A percentile compares a stretch with the other conserved stretches of the same genome.
These are phyloP conservation scores for Penicillium herquei DNA, from an alignment of 495 filamentous ascomycete species.

Conservation along the genomic window DNA sequence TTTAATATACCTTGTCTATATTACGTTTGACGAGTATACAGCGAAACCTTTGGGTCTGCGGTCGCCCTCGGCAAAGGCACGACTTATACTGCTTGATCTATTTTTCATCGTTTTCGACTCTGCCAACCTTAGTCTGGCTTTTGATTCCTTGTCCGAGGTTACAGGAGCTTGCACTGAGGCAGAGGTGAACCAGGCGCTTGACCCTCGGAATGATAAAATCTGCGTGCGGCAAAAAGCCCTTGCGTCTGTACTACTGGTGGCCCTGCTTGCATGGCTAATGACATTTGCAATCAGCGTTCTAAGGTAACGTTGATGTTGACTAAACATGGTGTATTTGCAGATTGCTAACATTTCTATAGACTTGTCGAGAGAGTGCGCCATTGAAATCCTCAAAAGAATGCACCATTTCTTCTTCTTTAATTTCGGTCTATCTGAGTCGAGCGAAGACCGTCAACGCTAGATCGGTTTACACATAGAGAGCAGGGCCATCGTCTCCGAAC, in stretches of 20 bases:
- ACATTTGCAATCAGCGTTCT: slow-evolving; percentile 90
- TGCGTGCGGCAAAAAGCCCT: slow-evolving; percentile 73
- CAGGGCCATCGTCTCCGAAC: slow-evolving; percentile 57
- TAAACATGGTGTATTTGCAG: slow-evolving; percentile 8
- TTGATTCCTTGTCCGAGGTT: slow-evolving; percentile 74
- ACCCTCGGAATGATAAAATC: slow-evolving; percentile 50
- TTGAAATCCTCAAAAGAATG: slow-evolving; percentile 11
- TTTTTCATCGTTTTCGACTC: slow-evolving; percentile 97
- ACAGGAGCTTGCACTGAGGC: slow-evolving; percentile 56
- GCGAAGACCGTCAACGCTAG: not conserved
- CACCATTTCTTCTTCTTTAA: not conserved
- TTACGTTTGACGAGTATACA: slow-evolving; percentile 95
- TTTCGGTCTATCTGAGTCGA: not conserved
- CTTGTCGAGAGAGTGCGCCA: slow-evolving; percentile 68
- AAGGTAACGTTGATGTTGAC: slow-evolving; percentile 50
- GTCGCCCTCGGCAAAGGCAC: slow-evolving; percentile 76
- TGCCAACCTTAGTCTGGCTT: slow-evolving; percentile 85
- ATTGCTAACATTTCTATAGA: slow-evolving; percentile 30
- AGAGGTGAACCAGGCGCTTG: slow-evolving; percentile 36
- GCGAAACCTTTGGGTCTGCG: slow-evolving; percentile 88
- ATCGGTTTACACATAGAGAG: slow-evolving; percentile 32
- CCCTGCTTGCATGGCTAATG: slow-evolving; percentile 81
- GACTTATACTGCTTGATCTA: slow-evolving; percentile 84
- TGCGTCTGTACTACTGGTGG: slow-evolving; percentile 76
- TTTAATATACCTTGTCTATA: slow-evolving; percentile 84